A percentile compares a stretch with the other conserved stretches of the same genome.
Evolutionary conservation across 2,329 filamentous ascomycete species (phyloP).

Genomic region (Botryotinia convoluta): DNA sequence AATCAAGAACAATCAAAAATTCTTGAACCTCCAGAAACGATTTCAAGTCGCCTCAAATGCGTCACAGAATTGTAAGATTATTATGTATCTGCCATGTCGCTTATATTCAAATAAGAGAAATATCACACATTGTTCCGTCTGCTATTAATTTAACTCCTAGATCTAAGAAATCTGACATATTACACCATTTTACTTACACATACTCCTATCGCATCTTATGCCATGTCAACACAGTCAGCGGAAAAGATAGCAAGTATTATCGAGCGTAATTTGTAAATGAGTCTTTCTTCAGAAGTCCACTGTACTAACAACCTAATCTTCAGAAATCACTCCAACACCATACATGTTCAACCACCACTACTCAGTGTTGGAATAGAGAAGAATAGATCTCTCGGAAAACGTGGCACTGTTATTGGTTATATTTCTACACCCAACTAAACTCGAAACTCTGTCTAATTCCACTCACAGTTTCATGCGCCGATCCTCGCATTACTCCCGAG

Average conservation of each 20-base stretch:
- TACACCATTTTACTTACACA: background rate
- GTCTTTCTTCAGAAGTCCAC: background rate
- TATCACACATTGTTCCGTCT: background rate
- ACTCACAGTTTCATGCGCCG: conserved; percentile 15
- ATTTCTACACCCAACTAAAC: too few species aligned
- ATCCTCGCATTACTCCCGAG: conserved; percentile 23
- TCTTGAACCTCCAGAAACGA: too few species aligned
- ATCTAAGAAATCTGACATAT: background rate
- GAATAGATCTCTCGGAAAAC: conserved; percentile 3
- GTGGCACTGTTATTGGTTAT: conserved; percentile 18
- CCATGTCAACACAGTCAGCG: background rate
- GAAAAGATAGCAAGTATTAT: background rate
- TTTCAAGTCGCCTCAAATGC: background rate
- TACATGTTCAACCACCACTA: background rate
- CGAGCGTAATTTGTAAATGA: background rate
- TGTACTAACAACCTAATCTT: background rate
- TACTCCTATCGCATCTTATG: background rate
- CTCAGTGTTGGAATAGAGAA: background rate
- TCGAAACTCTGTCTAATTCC: background rate
- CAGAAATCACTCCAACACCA: background rate
- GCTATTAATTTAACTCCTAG: background rate
- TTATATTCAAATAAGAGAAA: background rate
- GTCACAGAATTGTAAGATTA: background rate
- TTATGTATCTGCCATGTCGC: fast-evolving
- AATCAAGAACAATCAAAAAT: background rate